Evolutionary conservation across 257 asterid genomes (phyloP).

Genomic region (Nicotiana paniculata): DNA sequence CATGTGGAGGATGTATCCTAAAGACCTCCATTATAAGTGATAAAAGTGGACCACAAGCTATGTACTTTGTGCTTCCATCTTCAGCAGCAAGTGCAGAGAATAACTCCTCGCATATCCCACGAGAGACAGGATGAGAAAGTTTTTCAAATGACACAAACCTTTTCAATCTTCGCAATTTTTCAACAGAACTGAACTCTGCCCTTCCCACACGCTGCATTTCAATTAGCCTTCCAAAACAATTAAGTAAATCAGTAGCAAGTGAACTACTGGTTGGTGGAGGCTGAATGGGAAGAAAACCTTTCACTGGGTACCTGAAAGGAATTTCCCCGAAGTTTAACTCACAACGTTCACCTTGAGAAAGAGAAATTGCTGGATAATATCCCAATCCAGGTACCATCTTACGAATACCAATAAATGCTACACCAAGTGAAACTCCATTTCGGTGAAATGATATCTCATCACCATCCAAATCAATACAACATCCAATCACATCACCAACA

Average conservation of each 20-base stretch:
- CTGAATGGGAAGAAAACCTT: conserved; percentile 73
- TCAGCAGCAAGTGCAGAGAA: conserved; percentile 43
- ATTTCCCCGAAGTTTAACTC: conserved; percentile 80
- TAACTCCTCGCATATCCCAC: conserved; percentile 62
- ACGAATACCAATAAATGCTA: conserved; percentile 76
- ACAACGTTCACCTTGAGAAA: conserved; percentile 95
- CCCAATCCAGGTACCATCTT: conserved; percentile 98
- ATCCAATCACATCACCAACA: conserved; percentile 92
- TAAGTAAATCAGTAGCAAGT: conserved; percentile 47
- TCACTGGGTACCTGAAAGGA: conserved; percentile 77
- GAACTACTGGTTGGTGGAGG: conserved; percentile 50
- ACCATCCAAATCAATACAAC: conserved; percentile 81
- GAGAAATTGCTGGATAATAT: conserved; percentile 90
- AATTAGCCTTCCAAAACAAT: conserved; percentile 69
- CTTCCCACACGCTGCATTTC: conserved; percentile 50
- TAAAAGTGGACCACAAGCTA: conserved; percentile 71
- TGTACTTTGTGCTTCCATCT: conserved; percentile 46
- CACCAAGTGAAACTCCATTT: conserved; percentile 89
- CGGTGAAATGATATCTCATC: conserved; percentile 69
- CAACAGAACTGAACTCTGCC: conserved; percentile 57
- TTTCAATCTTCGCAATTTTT: conserved; percentile 65
- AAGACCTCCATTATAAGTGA: conserved; percentile 69
- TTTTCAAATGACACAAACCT: conserved; percentile 75
- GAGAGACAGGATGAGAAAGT: conserved; percentile 59
- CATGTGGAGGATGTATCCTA: conserved; percentile 72